phyloP scores from a whole-genome alignment of 2,329 filamentous ascomycete genomes.

The Talaromyces piceae region DNA sequence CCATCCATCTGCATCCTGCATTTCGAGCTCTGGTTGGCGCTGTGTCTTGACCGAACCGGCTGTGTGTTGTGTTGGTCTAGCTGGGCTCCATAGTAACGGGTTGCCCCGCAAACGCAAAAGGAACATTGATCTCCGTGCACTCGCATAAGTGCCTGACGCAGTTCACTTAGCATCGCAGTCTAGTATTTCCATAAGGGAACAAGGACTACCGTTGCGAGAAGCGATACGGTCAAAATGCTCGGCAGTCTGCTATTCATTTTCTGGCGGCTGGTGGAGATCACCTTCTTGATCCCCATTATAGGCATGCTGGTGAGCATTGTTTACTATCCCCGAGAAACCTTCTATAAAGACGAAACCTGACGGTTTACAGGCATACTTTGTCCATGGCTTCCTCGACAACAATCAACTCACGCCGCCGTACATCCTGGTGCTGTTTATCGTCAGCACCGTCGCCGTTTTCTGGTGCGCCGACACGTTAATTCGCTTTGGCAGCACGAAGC shows the following conservation, averaged over 20 bases:
- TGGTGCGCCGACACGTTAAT: slow-evolving; percentile 57
- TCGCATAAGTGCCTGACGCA: not conserved
- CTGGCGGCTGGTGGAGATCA: slow-evolving; percentile 54
- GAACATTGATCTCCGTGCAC: not conserved
- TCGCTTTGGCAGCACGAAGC: slow-evolving; percentile 51
- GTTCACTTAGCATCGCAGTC: not conserved
- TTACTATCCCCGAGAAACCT: not conserved
- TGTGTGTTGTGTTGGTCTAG: not conserved
- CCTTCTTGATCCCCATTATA: slow-evolving; percentile 56
- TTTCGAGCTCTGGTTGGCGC: not conserved
- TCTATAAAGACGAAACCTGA: not conserved
- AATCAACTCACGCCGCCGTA: slow-evolving; percentile 53
- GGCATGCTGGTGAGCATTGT: slow-evolving; percentile 48
- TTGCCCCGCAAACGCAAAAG: not conserved
- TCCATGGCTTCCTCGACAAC: slow-evolving; percentile 50
- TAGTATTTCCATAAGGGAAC: too few relatives aligned
- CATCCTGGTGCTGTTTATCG: slow-evolving; percentile 59
- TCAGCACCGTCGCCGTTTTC: slow-evolving; percentile 52
- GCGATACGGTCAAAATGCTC: slow-evolving; percentile 33
- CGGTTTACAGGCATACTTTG: slow-evolving; percentile 47
- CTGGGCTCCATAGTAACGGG: not conserved
- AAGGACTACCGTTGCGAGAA: not conserved
- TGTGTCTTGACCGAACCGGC: not conserved
- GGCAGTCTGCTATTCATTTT: slow-evolving; percentile 54
- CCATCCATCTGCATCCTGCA: not conserved